Evolutionary conservation across 352 stramenopile genomes (phyloP), one percentile per base, ranked within the genome.

Genomic region (Phytophthora pinifolia): DNA sequence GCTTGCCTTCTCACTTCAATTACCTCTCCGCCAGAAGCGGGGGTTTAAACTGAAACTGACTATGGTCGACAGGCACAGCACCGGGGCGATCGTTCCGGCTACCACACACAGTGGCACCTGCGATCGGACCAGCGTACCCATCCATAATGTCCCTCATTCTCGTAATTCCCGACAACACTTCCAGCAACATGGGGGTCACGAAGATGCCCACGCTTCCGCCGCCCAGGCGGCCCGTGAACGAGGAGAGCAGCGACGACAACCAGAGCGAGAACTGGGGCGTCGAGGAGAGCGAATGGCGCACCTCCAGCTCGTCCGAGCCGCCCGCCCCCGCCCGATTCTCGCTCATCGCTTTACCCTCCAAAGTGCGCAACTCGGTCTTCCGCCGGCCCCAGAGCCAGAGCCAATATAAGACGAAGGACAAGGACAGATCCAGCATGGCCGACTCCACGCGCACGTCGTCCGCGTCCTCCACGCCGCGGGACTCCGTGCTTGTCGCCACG

Each of bases 211-310:
- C 32, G 13, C 10, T 5, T 25, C n/a, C 36, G 5, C 2, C 27
- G 14, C 36, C 27, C 29, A 20, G 18, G 15, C 36, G 13, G 6
- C 27, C 60, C 1, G 13, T 56, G 8, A 32, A 49, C 31, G 46
- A 57, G 2, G 43, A 63, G 10, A 65, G 60, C 46, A 71, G 59
- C 55, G 65, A 75, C 20, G 74, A 76, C 35, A 72, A 70, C 27
- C 49, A 52, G 25, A 63, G 63, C 37, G 67, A 74, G 15, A 66
- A 57, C 2, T 76, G 67, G 54, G 80, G 62, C 41, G 53, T 68
- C 9, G 74, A 72, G 9, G 78, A 75, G 34, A 83, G 71, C 65
- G 78, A 86, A 44, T 72, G 62, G 46, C 70, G 65, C 53, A 69
- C 67, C 42, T 82, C 68, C 42, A 83, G 63, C 60, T 76, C 60